Evolutionary conservation across 768 basidiomycete species (phyloP).

Genomic region (Mycena latifolia): DNA sequence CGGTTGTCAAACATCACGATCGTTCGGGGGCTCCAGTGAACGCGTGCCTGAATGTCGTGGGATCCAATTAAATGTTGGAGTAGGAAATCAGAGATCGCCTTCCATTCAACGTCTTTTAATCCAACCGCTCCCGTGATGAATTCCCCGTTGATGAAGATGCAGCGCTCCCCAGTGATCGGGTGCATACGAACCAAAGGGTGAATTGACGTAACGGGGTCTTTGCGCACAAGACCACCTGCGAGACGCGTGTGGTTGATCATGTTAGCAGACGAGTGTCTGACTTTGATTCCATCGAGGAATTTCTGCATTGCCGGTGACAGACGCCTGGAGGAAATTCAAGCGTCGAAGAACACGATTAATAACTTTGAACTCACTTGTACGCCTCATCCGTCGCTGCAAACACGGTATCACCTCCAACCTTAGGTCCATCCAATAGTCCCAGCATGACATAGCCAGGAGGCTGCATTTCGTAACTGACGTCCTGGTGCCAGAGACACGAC

Average conservation of each 20-base stretch:
- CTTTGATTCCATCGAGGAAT: conserved; percentile 34
- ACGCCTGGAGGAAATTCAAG: conserved; percentile 10
- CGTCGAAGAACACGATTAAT: no score
- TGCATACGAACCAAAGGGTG: conserved; percentile 49
- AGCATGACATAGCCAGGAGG: conserved; percentile 40
- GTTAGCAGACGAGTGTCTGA: conserved; percentile 41
- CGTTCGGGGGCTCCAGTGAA: conserved; percentile 41
- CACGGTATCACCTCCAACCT: conserved; percentile 38
- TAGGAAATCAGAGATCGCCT: conserved; percentile 40
- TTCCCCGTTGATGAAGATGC: conserved; percentile 45
- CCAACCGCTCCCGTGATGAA: conserved; percentile 43
- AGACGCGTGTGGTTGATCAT: conserved; percentile 41
- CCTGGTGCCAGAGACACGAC: conserved; percentile 40
- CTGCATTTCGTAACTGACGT: conserved; percentile 39
- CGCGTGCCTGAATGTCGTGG: conserved; percentile 43
- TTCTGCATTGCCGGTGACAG: conserved; percentile 32
- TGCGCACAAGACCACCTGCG: conserved; percentile 42
- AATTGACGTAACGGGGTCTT: conserved; percentile 41
- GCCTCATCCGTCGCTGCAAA: conserved; percentile 38
- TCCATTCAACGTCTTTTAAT: conserved; percentile 44
- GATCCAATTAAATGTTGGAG: conserved; percentile 41
- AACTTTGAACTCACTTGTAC: conserved; percentile 31
- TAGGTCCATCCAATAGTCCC: conserved; percentile 36
- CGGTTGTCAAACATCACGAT: conserved; percentile 37
- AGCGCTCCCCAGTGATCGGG: conserved; percentile 42